Percentiles rank a stretch among this genome's conserved stretches.
phyloP scores from a whole-genome alignment of 208 protist genomes.

The Leishmania turanica region DNA sequence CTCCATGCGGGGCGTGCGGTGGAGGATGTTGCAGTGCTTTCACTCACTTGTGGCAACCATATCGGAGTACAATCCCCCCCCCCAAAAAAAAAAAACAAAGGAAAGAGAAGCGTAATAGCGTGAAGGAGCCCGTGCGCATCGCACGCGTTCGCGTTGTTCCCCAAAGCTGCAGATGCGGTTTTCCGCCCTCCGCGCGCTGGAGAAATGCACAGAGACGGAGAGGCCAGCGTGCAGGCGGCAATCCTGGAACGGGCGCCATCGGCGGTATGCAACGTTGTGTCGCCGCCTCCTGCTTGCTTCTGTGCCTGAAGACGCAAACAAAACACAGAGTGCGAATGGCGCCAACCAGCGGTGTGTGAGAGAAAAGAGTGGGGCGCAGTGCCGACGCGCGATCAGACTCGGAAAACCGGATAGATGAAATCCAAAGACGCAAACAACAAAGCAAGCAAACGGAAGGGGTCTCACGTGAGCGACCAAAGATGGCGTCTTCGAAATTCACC shows the following conservation, averaged over 20 bases:
- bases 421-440: not conserved
- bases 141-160: not conserved
- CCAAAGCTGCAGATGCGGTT: not conserved
- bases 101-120: slow-evolving; percentile 3
- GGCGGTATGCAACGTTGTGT: not conserved
- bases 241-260: not conserved
- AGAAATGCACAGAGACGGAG: not conserved
- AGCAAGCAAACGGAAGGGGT: not conserved
- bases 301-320: not conserved
- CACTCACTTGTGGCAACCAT: not conserved
- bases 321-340: not conserved
- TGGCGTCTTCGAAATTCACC: not conserved
- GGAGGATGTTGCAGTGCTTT: not conserved
- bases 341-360: not conserved
- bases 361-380: not conserved
- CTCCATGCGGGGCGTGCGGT: not conserved
- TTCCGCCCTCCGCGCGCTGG: not conserved
- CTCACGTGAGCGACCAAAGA: not conserved
- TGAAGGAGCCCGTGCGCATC: not conserved
- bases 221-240: not conserved
- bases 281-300: not conserved
- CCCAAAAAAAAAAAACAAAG: slow-evolving; percentile 1
- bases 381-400: not conserved
- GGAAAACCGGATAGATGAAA: not conserved
- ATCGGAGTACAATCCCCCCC: not conserved